Percentiles rank a stretch among this genome's conserved stretches.
Conservation (phyloP, 2,329 filamentous ascomycete genomes). For the Ascochyta lentis region DNA sequence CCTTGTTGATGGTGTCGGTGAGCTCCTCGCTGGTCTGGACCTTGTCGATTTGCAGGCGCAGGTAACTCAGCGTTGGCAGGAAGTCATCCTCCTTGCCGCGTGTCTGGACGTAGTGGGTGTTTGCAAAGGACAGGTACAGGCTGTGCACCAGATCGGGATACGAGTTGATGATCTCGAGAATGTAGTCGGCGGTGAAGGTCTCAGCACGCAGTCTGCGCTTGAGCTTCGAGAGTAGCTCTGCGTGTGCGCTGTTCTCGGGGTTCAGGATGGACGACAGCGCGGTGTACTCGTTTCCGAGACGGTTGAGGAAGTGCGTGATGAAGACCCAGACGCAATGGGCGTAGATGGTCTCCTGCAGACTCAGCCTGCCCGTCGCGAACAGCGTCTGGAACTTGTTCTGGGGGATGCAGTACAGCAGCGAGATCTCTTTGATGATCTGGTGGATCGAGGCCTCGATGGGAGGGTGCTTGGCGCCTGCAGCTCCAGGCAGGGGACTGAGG, state of each 20-base stretch:
- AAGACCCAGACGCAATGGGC: constrained; percentile 98
- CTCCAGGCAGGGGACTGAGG: constrained; percentile 70
- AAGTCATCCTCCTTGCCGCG: constrained; percentile 70
- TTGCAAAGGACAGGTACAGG: constrained; percentile 91
- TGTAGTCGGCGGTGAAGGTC: constrained; percentile 98
- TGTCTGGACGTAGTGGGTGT: constrained; percentile 77
- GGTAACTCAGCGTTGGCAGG: constrained; percentile 72
- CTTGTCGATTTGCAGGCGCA: constrained; percentile 71
- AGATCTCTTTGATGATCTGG: constrained; percentile 99
- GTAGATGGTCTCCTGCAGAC: constrained; percentile 95
- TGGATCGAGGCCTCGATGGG: constrained; percentile 94
- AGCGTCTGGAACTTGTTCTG: constrained; percentile 94
- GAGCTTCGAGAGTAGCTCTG: constrained; percentile 87
- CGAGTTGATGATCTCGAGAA: constrained; percentile 92
- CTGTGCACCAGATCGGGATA: constrained; percentile 87
- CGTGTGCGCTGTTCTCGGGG: constrained; percentile 79
- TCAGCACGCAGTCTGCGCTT: constrained; percentile 95
- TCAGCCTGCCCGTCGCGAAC: constrained; percentile 85
- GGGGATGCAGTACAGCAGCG: constrained; percentile 94
- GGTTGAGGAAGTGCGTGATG: constrained; percentile 96
- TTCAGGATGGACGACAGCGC: constrained; percentile 85
- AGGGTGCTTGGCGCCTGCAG: constrained; percentile 63
- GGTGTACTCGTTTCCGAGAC: constrained; percentile 88
- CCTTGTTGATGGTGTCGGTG: constrained; percentile 49
- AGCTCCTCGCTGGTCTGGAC: constrained; percentile 52